Conservation (phyloP, 495 filamentous ascomycete species). For the Schizothecium vesticola region DNA sequence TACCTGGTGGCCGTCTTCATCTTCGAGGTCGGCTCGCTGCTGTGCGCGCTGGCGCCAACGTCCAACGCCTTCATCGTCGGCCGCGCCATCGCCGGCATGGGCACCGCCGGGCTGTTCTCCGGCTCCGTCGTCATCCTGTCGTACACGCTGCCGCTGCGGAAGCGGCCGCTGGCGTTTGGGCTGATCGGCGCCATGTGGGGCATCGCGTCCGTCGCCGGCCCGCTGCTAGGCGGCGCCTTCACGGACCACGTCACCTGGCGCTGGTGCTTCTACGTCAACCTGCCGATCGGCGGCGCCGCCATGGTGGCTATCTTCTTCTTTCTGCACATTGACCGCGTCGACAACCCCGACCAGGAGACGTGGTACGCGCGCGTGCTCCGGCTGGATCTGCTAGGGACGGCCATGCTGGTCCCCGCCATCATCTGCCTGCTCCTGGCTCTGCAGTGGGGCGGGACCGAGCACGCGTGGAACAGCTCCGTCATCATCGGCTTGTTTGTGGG, state of each 20-base stretch:
- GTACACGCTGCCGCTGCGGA: slow-evolving; percentile 62
- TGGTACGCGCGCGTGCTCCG: slow-evolving; percentile 37
- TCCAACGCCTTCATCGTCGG: slow-evolving; percentile 50
- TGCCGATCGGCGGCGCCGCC: slow-evolving; percentile 57
- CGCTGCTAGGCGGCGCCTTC: slow-evolving; percentile 45
- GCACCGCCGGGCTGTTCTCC: slow-evolving; percentile 48
- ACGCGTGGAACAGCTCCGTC: slow-evolving; percentile 44
- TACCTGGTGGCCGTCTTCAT: slow-evolving; percentile 44
- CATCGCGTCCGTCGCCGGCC: slow-evolving; percentile 51
- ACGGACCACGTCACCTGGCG: slow-evolving; percentile 45
- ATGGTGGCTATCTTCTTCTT: slow-evolving; percentile 51
- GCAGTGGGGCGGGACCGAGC: slow-evolving; percentile 55
- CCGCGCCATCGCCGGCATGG: slow-evolving; percentile 47
- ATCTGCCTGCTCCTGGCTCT: slow-evolving; percentile 57
- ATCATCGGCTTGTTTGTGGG: slow-evolving; percentile 47
- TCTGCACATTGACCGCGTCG: slow-evolving; percentile 37
- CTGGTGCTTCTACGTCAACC: slow-evolving; percentile 57
- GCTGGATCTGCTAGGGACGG: slow-evolving; percentile 49
- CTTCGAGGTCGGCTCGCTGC: slow-evolving; percentile 47
- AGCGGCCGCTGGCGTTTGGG: slow-evolving; percentile 68
- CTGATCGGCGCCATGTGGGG: slow-evolving; percentile 82
- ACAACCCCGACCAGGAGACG: slow-evolving; percentile 29
- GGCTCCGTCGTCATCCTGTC: slow-evolving; percentile 58
- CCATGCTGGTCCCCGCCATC: slow-evolving; percentile 48
- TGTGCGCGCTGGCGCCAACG: slow-evolving; percentile 48